Evolutionary conservation across 768 basidiomycete genomes (phyloP), one percentile per base, ranked within the genome.

Genomic region (Cystobasidium tubakii): DNA sequence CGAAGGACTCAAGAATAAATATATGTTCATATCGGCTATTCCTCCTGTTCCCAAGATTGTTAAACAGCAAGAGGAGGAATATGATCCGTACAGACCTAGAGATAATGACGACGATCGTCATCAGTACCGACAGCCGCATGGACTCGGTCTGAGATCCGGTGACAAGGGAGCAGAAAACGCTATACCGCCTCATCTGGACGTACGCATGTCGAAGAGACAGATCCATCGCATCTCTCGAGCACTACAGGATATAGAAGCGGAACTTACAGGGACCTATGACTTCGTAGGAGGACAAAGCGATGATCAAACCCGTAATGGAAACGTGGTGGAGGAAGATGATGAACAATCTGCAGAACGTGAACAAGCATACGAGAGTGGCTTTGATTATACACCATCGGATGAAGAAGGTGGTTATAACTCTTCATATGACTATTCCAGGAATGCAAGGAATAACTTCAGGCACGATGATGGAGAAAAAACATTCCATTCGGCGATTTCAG

Each of bases 211-310:
- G 19, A 23, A 44, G 19, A 65, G 60, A 17, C 78, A 79, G 69
- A 29, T 79, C 15, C 53, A 75, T 9, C 62, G 78, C 7, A 76
- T 79, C 36, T 77, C 76, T n/a, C 25, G 25, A 23, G 76, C 75
- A 21, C 71, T 79, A 12, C 75, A 76, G 25, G 57, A 73, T 15
- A 67, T 77, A 21, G 76, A 76, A 65, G 6, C 31, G n/a, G 75
- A 77, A 31, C 60, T 79, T 39, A 43, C 42, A 1, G 53, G 62
- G 25, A 75, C 67, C 34, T 66, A 55, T 23, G 10, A 25, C 19
- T 27, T 67, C 10, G 23, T 62, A 7, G 66, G 63, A 27, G 25
- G 63, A 29, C 13, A 17, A 23, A 36, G 33, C 27, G 53, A 4
- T 25, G 21, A 34, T 4, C n/a, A 60, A 6, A 4, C 12, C 6